Percentiles rank a stretch among this genome's conserved stretches.
These are phyloP conservation scores for Pseudogymnoascus destructans DNA, from an alignment of 2,329 filamentous ascomycete species.

Conservation along the genomic window DNA sequence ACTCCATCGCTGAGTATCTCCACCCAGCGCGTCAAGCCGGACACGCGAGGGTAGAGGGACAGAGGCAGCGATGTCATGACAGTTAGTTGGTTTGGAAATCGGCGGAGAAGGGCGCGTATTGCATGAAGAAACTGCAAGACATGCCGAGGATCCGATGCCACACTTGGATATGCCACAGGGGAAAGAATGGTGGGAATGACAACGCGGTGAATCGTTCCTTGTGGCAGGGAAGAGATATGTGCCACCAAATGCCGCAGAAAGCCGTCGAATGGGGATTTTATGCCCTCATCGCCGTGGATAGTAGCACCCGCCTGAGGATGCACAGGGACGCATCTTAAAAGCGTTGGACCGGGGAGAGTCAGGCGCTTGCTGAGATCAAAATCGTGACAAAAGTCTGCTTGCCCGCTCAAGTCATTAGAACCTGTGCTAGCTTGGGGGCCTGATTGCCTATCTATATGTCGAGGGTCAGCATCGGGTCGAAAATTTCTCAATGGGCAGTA, in stretches of 20 bases:
- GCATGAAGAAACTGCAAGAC: conserved; percentile 71
- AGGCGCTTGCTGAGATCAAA: conserved; percentile 61
- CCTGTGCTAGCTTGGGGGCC: conserved; percentile 12
- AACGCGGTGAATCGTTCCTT: conserved; percentile 60
- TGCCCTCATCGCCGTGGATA: conserved; percentile 22
- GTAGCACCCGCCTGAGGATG: conserved; percentile 16
- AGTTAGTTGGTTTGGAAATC: conserved; percentile 50
- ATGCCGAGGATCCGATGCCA: conserved; percentile 54
- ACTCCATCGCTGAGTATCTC: conserved; percentile 78
- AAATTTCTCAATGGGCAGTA: conserved; percentile 12
- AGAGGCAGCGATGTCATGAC: conserved; percentile 67
- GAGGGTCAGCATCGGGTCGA: conserved; percentile 13
- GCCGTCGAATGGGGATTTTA: conserved; percentile 44
- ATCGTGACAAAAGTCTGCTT: conserved; percentile 49
- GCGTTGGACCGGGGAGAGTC: conserved; percentile 38
- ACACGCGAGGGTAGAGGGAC: conserved; percentile 61
- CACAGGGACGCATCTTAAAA: conserved; percentile 39
- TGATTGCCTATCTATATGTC: conserved; percentile 18
- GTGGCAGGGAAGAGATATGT: conserved; percentile 42
- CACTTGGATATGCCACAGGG: conserved; percentile 66
- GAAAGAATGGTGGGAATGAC: conserved; percentile 77
- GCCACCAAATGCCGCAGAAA: conserved; percentile 48
- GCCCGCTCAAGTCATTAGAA: conserved; percentile 1
- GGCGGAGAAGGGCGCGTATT: conserved; percentile 61
- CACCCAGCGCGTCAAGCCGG: conserved; percentile 71